phyloP scores from a whole-genome alignment of 164 flowering plant species.

The Stephania yunnanensis region DNA sequence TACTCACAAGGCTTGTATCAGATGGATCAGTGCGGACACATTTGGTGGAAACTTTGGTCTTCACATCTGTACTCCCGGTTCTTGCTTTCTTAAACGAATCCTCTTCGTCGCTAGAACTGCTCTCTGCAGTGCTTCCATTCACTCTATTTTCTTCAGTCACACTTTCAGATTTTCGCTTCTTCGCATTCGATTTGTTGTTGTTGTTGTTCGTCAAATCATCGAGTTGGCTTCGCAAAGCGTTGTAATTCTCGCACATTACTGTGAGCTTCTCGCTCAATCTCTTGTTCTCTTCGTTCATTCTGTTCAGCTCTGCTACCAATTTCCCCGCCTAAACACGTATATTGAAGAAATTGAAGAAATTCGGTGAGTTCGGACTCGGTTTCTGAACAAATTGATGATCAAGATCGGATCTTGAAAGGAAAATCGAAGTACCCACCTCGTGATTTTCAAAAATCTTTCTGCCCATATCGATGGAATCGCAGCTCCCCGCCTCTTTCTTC shows the following conservation, averaged over 20 bases:
- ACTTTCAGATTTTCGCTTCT: conserved; percentile 23
- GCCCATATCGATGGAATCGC: conserved; percentile 1
- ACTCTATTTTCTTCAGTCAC: conserved; percentile 8
- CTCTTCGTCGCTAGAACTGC: conserved; percentile 57
- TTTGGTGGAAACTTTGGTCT: conserved; percentile 32
- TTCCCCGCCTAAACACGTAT: conserved; percentile 12
- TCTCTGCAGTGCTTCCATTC: conserved; percentile 21
- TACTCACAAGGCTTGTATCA: conserved; percentile 60
- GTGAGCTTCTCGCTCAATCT: conserved; percentile 34
- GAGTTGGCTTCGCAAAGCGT: conserved; percentile 29
- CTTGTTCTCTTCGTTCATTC: conserved; percentile 43
- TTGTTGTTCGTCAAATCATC: conserved; percentile 24
- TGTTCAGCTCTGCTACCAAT: conserved; percentile 30
- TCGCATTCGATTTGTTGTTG: conserved; percentile 26
- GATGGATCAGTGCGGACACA: conserved; percentile 37
- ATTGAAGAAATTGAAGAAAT: neutral
- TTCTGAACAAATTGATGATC: too few relatives aligned
- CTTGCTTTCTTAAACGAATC: conserved; percentile 35
- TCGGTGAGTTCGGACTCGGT: too few relatives aligned
- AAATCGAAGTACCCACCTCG: conserved; percentile 11
- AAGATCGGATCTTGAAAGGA: too few relatives aligned
- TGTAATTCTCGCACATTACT: conserved; percentile 33
- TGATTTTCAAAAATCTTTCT: neutral
- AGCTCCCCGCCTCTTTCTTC: conserved; percentile 6
- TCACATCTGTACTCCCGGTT: neutral